A percentile compares a stretch with the other conserved stretches of the same genome.
phyloP scores from a whole-genome alignment of 2,329 filamentous ascomycete genomes.

The Ophiostoma quercus region DNA sequence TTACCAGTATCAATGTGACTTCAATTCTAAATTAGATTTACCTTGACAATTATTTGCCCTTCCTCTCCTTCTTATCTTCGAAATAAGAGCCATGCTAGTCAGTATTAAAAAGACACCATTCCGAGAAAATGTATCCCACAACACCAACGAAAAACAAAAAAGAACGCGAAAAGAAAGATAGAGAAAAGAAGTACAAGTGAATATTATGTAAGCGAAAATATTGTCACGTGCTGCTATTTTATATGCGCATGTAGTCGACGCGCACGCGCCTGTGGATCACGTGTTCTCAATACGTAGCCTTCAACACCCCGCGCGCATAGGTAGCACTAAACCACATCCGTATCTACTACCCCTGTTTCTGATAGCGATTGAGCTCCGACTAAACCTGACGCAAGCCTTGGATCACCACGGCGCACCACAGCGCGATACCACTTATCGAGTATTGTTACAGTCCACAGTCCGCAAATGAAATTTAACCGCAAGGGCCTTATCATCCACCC shows the following conservation, averaged over 20 bases:
- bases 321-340: constrained; percentile 8
- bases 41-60: too few relatives aligned
- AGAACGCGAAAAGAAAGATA: not conserved
- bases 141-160: not conserved
- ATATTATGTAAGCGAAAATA: not conserved
- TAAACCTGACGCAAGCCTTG: constrained; percentile 5
- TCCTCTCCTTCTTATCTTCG: too few relatives aligned
- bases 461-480: not conserved
- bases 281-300: not conserved
- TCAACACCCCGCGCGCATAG: not conserved
- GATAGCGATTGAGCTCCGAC: constrained; percentile 17
- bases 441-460: not conserved
- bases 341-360: constrained; percentile 9
- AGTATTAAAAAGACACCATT: too few relatives aligned
- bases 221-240: not conserved
- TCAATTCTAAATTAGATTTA: too few relatives aligned
- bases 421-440: not conserved
- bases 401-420: not conserved
- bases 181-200: too few relatives aligned
- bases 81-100: too few relatives aligned
- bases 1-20: too few relatives aligned
- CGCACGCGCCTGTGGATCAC: not conserved
- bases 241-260: not conserved
- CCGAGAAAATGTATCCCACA: too few relatives aligned
- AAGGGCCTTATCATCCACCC: not conserved